These are phyloP conservation scores for Daedaleopsis sinensis DNA, from an alignment of 768 basidiomycete genomes.

Conservation along the genomic window DNA sequence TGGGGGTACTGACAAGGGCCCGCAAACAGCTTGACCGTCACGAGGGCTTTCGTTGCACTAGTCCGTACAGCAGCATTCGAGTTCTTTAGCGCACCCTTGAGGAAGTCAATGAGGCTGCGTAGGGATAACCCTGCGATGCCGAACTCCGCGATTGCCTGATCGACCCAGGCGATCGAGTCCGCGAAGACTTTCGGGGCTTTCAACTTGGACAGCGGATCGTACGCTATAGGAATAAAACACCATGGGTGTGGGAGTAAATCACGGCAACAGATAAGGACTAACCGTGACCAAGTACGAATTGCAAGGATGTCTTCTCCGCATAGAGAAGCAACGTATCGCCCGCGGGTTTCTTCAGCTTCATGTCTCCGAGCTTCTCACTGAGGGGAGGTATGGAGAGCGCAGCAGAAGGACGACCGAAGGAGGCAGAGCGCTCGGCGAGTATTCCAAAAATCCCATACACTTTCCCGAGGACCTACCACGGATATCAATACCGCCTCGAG, in stretches of 20 bases:
- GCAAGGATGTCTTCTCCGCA: conserved; percentile 90
- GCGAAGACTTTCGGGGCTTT: conserved; percentile 97
- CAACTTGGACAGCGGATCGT: conserved; percentile 91
- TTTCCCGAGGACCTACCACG: conserved; percentile 81
- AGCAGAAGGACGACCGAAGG: conserved; percentile 83
- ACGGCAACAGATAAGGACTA: conserved; percentile 27
- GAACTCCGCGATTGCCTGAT: conserved; percentile 84
- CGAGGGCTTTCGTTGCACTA: conserved; percentile 90
- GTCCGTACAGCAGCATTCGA: conserved; percentile 94
- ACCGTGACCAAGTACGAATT: conserved; percentile 95
- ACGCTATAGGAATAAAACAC: conserved; percentile 48
- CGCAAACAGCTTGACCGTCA: conserved; percentile 90
- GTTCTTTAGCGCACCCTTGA: conserved; percentile 85
- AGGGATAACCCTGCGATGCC: conserved; percentile 87
- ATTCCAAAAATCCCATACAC: conserved; percentile 75
- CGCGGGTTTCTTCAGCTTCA: conserved; percentile 96
- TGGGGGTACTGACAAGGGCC: conserved; percentile 66
- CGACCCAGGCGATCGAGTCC: conserved; percentile 89
- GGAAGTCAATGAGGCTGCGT: conserved; percentile 84
- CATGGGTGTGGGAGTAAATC: background rate
- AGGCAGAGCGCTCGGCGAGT: conserved; percentile 78
- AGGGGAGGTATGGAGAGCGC: conserved; percentile 83
- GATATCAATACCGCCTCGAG: background rate
- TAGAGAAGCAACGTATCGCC: conserved; percentile 83
- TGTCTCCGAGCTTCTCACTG: conserved; percentile 92